Evolutionary conservation across 257 asterid genomes (phyloP).

Genomic region (Penstemon eatonii): DNA sequence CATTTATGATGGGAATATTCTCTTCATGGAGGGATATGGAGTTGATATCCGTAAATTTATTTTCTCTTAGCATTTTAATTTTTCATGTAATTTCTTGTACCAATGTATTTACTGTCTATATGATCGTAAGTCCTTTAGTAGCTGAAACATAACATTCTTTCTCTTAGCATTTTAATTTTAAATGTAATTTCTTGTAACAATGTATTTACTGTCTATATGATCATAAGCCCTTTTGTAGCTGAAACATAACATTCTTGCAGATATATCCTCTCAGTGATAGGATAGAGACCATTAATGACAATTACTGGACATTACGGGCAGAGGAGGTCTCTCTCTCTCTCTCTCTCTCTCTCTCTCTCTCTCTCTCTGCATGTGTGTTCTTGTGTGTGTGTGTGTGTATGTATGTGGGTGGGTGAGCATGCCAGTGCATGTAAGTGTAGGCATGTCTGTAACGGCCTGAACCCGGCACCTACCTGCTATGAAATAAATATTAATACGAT

Average conservation of each 20-base stretch:
- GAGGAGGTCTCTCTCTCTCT: slow-evolving; percentile 51
- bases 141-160: slow-evolving; percentile 21
- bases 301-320: slow-evolving; percentile 60
- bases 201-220: slow-evolving; percentile 2
- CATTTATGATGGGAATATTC: too few relatives aligned
- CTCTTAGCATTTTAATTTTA: not conserved
- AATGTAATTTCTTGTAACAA: slow-evolving; percentile 9
- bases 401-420: not conserved
- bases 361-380: not conserved
- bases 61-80: not conserved
- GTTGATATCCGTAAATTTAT: too few relatives aligned
- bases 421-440: not conserved
- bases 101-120: slow-evolving; percentile 7
- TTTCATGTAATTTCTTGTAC: slow-evolving; percentile 9
- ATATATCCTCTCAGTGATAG: slow-evolving; percentile 55
- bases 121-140: not conserved
- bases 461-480: too few relatives aligned
- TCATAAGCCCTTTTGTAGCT: slow-evolving; percentile 6
- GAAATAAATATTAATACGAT: too few relatives aligned
- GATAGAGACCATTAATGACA: slow-evolving; percentile 60
- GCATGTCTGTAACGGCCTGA: not conserved
- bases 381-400: not conserved
- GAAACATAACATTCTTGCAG: slow-evolving; percentile 41
- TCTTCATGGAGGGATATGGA: too few relatives aligned
- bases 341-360: slow-evolving; percentile 32